These are phyloP conservation scores for Rhizomucor miehei DNA, from an alignment of 371 early-diverging fungal species.

Conservation along the genomic window DNA sequence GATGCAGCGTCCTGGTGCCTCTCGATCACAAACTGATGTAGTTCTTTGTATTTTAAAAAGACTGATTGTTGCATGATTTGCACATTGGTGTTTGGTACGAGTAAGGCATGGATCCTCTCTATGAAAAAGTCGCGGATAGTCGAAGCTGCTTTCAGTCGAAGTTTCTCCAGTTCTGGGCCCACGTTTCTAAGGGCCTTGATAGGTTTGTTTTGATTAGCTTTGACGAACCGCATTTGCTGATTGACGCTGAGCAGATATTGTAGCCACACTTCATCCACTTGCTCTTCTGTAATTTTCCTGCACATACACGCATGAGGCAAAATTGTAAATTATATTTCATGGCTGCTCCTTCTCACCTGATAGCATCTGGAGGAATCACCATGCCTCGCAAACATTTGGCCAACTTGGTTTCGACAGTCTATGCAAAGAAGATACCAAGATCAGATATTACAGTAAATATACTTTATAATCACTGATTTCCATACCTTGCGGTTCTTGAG, in stretches of 20 bases:
- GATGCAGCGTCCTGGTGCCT: conserved; percentile 85
- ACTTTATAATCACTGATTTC: background rate
- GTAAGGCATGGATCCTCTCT: conserved; percentile 76
- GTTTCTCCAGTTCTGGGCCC: conserved; percentile 85
- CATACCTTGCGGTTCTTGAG: conserved; percentile 79
- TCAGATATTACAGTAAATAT: background rate
- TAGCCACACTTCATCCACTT: conserved; percentile 85
- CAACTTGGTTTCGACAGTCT: conserved; percentile 68
- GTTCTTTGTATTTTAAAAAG: conserved; percentile 82
- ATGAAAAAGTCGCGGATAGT: conserved; percentile 86
- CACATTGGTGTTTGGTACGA: conserved; percentile 87
- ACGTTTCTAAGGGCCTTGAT: conserved; percentile 78
- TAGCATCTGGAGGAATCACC: conserved; percentile 77
- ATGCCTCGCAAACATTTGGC: conserved; percentile 76
- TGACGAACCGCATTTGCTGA: conserved; percentile 81
- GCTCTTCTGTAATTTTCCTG: conserved; percentile 83
- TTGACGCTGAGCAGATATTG: conserved; percentile 77
- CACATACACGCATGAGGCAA: background rate
- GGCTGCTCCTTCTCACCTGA: conserved; percentile 40
- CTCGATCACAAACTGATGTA: conserved; percentile 85
- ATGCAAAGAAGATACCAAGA: background rate
- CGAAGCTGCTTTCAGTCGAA: conserved; percentile 77
- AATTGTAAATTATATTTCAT: too few relatives aligned
- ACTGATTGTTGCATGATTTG: conserved; percentile 88
- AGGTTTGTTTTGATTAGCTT: conserved; percentile 53